Conservation (phyloP, 805 yeast genomes). For the Wickerhamomyces chambardii region DNA sequence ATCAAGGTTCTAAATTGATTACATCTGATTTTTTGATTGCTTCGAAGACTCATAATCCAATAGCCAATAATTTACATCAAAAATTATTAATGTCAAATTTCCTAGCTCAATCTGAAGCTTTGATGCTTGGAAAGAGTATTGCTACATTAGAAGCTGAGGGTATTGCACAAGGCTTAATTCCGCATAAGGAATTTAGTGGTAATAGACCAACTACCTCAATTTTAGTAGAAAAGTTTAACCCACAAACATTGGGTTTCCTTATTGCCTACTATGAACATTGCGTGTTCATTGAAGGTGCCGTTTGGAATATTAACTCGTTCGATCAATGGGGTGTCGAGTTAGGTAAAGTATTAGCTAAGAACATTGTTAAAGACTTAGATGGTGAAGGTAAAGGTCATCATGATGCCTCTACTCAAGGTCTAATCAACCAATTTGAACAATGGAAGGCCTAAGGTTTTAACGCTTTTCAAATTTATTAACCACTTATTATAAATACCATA, state of each 20-base stretch:
- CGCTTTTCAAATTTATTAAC: no score
- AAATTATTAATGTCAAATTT: constrained; percentile 98
- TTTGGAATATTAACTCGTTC: constrained; percentile 98
- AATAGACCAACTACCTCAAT: constrained; percentile 99
- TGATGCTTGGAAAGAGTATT: constrained; percentile 91
- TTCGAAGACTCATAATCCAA: constrained; percentile 97
- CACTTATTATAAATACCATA: no score
- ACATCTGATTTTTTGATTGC: constrained; percentile 97
- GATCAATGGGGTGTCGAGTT: constrained; percentile 99
- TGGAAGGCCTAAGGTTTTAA: no score
- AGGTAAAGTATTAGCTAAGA: constrained; percentile 97
- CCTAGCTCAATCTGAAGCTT: constrained; percentile 97
- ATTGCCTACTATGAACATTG: constrained; percentile 97
- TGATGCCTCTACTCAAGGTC: constrained; percentile 85
- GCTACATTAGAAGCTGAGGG: constrained; percentile 84
- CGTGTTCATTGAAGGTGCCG: constrained; percentile 97
- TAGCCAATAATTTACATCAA: constrained; percentile 90
- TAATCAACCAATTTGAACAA: constrained; percentile 90
- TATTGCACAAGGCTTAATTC: constrained; percentile 75
- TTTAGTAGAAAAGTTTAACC: constrained; percentile 91
- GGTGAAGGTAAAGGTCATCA: constrained; percentile 53
- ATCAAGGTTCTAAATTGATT: constrained; percentile 96
- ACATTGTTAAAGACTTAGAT: constrained; percentile 82
- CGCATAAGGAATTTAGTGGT: constrained; percentile 96
- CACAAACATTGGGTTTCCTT: constrained; percentile 91